A percentile compares a stretch with the other conserved stretches of the same genome.
Conservation (phyloP, 179 eudicot genomes). For the Silene vulgaris region DNA sequence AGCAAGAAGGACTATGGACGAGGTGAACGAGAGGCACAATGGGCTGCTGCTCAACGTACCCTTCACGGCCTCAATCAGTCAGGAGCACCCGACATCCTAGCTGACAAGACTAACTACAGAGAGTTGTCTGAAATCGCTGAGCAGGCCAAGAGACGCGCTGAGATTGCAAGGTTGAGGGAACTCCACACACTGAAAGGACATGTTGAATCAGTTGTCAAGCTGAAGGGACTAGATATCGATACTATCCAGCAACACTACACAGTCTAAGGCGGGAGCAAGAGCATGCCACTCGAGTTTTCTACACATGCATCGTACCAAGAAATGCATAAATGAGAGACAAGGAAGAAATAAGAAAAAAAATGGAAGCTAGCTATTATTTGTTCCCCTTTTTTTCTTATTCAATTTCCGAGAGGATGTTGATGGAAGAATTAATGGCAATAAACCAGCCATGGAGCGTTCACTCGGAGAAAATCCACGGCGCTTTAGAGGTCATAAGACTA, state of each 20-base stretch:
- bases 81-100: constrained; percentile 38
- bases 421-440: constrained; percentile 30
- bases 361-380: constrained; percentile 19
- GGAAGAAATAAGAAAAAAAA: constrained; percentile 25
- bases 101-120: constrained; percentile 58
- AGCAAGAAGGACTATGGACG: constrained; percentile 72
- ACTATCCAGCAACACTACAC: constrained; percentile 32
- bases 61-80: constrained; percentile 71
- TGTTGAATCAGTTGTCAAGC: constrained; percentile 38
- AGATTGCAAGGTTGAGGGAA: constrained; percentile 62
- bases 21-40: constrained; percentile 90
- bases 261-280: constrained; percentile 24
- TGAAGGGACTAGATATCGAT: constrained; percentile 34
- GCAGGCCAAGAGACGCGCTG: constrained; percentile 86
- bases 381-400: constrained; percentile 27
- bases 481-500: constrained; percentile 17
- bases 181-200: constrained; percentile 39
- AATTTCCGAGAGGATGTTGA: constrained; percentile 14
- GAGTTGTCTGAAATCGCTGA: constrained; percentile 82
- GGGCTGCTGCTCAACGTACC: constrained; percentile 82
- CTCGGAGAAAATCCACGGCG: constrained; percentile 22
- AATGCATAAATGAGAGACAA: constrained; percentile 7
- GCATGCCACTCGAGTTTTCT: constrained; percentile 3
- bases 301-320: constrained; percentile 19
- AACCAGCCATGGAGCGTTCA: constrained; percentile 26